A percentile compares a stretch with the other conserved stretches of the same genome.
These are phyloP conservation scores for Hypoxylon trugodes DNA, from an alignment of 495 filamentous ascomycete species.

Conservation along the genomic window DNA sequence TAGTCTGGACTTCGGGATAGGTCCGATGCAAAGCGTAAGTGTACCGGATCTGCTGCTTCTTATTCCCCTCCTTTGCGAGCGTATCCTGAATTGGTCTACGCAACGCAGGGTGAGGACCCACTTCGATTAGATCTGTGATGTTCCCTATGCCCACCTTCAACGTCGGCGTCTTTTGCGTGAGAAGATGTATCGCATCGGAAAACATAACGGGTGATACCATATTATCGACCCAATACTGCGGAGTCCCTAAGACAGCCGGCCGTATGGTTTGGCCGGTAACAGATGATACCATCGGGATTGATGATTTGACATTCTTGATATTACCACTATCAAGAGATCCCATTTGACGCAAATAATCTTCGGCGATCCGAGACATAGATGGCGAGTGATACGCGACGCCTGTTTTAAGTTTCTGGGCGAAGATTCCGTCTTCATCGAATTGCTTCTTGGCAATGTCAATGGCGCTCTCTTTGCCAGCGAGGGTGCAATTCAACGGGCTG, in stretches of 20 bases:
- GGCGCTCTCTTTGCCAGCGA: constrained; percentile 49
- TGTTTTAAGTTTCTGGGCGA: constrained; percentile 54
- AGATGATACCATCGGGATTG: constrained; percentile 43
- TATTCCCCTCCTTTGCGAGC: constrained; percentile 18
- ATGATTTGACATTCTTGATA: constrained; percentile 1
- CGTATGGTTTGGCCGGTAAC: constrained; percentile 28
- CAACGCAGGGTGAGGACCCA: constrained; percentile 66
- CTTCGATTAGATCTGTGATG: constrained; percentile 54
- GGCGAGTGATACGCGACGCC: constrained; percentile 55
- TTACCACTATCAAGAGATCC: constrained; percentile 28
- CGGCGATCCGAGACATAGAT: constrained; percentile 50
- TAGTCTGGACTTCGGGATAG: constrained; percentile 19
- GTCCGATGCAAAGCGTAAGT: constrained; percentile 30
- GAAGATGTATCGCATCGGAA: constrained; percentile 46
- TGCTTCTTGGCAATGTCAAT: constrained; percentile 47
- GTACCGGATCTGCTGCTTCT: constrained; percentile 33
- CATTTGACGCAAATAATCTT: constrained; percentile 46
- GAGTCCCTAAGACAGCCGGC: constrained; percentile 19
- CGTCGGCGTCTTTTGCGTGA: constrained; percentile 32
- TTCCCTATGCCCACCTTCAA: constrained; percentile 22
- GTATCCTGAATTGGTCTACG: constrained; percentile 57
- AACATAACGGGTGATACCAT: constrained; percentile 57
- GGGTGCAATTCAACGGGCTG: constrained; percentile 54
- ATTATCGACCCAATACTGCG: constrained; percentile 56
- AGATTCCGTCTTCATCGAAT: constrained; percentile 49